Percentiles rank a stretch among this genome's conserved stretches.
phyloP scores from a whole-genome alignment of 176 grass and related monocot genomes.

The Rhipidocladum racemiflorum region DNA sequence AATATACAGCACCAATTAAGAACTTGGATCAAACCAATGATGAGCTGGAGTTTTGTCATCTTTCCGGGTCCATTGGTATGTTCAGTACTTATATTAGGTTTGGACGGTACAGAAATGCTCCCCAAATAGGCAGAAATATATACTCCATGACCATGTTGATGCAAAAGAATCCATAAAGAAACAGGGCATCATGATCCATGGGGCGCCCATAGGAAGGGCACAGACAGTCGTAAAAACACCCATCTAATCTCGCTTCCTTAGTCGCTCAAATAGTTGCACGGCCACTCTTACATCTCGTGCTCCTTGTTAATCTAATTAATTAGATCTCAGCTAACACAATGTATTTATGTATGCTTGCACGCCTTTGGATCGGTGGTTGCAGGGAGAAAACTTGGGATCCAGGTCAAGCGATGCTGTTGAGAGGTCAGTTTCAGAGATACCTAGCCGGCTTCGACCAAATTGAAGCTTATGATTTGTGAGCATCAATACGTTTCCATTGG shows the following conservation, averaged over 20 bases:
- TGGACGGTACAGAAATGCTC: neutral
- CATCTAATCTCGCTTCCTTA: slow-evolving; percentile 2
- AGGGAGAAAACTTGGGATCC: slow-evolving; percentile 24
- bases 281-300: neutral
- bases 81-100: neutral
- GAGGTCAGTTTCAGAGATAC: slow-evolving; percentile 29
- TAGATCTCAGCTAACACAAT: neutral
- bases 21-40: neutral
- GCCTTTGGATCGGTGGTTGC: slow-evolving; percentile 8
- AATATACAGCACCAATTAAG: neutral
- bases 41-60: neutral
- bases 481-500: neutral
- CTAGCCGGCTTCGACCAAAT: neutral
- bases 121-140: neutral
- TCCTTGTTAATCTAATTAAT: neutral
- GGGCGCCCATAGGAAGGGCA: neutral
- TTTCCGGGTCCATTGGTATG: neutral
- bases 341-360: neutral
- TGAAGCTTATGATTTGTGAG: neutral
- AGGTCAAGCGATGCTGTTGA: slow-evolving; percentile 26
- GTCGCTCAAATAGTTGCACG: neutral
- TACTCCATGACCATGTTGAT: neutral
- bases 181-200: neutral
- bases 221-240: neutral
- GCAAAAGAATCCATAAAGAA: neutral